Percentiles rank a stretch among this genome's conserved stretches.
phyloP scores from a whole-genome alignment of 495 filamentous ascomycete species.

The Pseudoneurospora amorphoporcata region DNA sequence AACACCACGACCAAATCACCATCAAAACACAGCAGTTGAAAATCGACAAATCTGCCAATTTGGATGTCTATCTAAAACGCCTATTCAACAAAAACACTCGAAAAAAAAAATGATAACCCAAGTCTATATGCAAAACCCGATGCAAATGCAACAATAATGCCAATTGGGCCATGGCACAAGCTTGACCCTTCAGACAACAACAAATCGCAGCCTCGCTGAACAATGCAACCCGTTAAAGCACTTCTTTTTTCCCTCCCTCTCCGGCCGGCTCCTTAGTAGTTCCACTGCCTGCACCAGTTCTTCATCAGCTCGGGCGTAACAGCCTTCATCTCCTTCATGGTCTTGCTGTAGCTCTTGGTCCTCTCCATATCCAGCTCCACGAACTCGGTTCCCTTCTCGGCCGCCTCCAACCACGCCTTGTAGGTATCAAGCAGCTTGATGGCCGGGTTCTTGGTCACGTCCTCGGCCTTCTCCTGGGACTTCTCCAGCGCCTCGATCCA shows the following conservation, averaged over 20 bases:
- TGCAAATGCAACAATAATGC: neutral
- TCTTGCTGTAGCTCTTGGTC: slow-evolving; percentile 23
- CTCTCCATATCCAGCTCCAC: slow-evolving; percentile 21
- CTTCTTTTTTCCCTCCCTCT: neutral
- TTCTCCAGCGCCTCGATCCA: slow-evolving; percentile 32
- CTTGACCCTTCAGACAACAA: too few species aligned
- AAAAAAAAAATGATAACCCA: neutral
- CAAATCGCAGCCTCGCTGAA: neutral
- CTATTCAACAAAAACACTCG: neutral
- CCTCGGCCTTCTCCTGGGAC: slow-evolving; percentile 20
- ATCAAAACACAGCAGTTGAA: neutral
- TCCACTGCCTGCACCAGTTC: slow-evolving; percentile 43
- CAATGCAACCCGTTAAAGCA: neutral
- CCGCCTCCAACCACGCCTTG: slow-evolving; percentile 13
- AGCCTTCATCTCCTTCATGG: slow-evolving; percentile 25
- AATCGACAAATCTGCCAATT: neutral
- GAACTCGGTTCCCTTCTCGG: slow-evolving; percentile 9
- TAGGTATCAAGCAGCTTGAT: slow-evolving; percentile 38
- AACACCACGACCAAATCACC: neutral
- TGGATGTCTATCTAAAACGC: neutral
- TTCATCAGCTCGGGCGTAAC: slow-evolving; percentile 35
- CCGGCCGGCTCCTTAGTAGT: slow-evolving; percentile 8
- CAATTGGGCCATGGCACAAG: neutral
- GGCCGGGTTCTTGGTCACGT: slow-evolving; percentile 29
- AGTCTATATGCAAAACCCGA: neutral